Evolutionary conservation across 1,284 basidiomycete genomes (phyloP).

Genomic region (Gomphus bonarii): DNA sequence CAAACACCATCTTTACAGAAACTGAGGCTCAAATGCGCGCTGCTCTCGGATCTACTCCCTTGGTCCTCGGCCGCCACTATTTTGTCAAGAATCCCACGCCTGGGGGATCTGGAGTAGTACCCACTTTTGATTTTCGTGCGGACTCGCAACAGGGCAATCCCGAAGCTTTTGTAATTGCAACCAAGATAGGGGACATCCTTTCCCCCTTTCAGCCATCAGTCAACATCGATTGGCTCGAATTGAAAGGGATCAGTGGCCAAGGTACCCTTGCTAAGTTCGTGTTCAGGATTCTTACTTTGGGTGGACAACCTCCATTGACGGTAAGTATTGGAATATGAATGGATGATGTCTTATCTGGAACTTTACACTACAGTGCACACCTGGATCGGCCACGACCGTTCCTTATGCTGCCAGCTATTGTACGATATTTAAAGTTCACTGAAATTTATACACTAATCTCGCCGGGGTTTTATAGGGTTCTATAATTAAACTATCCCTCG

Average conservation of each 20-base stretch:
- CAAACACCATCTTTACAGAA: not conserved
- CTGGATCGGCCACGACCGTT: conserved; percentile 29
- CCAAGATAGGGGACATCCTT: conserved; percentile 30
- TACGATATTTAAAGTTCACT: conserved; percentile 17
- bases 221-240: conserved; percentile 49
- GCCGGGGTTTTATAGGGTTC: conserved; percentile 12
- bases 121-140: conserved; percentile 51
- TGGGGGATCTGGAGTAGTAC: conserved; percentile 32
- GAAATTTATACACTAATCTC: not conserved
- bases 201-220: conserved; percentile 32
- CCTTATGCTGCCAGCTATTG: conserved; percentile 46
- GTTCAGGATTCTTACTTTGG: conserved; percentile 46
- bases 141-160: conserved; percentile 28
- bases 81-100: conserved; percentile 36
- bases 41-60: conserved; percentile 16
- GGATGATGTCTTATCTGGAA: not conserved
- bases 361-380: conserved; percentile 25
- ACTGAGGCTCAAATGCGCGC: conserved; percentile 13
- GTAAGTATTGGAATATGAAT: conserved; percentile 23
- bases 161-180: conserved; percentile 39
- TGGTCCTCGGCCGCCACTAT: conserved; percentile 45
- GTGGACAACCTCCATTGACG: conserved; percentile 50
- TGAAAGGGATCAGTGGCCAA: conserved; percentile 35
- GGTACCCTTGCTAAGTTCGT: conserved; percentile 36
- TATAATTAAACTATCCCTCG: conserved; percentile 9